A percentile compares a stretch with the other conserved stretches of the same genome.
These are phyloP conservation scores for Przewalskia tangutica DNA, from an alignment of 257 asterid genomes.

Conservation along the genomic window DNA sequence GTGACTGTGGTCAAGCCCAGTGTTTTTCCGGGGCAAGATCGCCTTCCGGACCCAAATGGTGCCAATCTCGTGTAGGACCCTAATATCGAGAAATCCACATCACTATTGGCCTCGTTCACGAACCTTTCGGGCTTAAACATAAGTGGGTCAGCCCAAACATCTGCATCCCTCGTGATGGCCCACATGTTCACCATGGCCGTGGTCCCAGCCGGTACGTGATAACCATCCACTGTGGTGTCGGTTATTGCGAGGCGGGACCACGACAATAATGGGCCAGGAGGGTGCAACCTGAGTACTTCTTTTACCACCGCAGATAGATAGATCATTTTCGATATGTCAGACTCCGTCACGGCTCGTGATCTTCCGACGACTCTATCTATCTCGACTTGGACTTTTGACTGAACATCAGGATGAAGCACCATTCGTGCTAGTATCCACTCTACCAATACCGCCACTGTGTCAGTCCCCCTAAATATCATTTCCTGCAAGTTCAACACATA, in stretches of 20 bases:
- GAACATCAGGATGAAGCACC: constrained; percentile 53
- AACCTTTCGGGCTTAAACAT: constrained; percentile 58
- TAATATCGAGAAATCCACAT: constrained; percentile 18
- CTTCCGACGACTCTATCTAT: constrained; percentile 45
- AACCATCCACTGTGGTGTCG: constrained; percentile 51
- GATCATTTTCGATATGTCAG: constrained; percentile 34
- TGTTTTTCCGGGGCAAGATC: constrained; percentile 72
- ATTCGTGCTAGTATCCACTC: constrained; percentile 84
- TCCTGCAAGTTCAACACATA: constrained; percentile 28
- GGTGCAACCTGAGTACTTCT: constrained; percentile 67
- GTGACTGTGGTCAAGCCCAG: constrained; percentile 52
- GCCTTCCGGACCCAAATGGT: constrained; percentile 77
- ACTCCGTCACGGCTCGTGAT: constrained; percentile 40
- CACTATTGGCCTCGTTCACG: background rate
- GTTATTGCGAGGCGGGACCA: constrained; percentile 72
- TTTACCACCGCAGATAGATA: constrained; percentile 65
- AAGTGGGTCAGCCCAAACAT: constrained; percentile 47
- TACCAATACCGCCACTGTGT: constrained; percentile 58
- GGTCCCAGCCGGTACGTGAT: constrained; percentile 60
- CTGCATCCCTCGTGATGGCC: constrained; percentile 68
- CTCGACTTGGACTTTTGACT: constrained; percentile 49
- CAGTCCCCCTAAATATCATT: constrained; percentile 86
- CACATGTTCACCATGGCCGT: constrained; percentile 90
- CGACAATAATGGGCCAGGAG: constrained; percentile 85
- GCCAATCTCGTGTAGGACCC: constrained; percentile 76